Evolutionary conservation across 306 rosid genomes (phyloP).

Genomic region (Fagus crenata): DNA sequence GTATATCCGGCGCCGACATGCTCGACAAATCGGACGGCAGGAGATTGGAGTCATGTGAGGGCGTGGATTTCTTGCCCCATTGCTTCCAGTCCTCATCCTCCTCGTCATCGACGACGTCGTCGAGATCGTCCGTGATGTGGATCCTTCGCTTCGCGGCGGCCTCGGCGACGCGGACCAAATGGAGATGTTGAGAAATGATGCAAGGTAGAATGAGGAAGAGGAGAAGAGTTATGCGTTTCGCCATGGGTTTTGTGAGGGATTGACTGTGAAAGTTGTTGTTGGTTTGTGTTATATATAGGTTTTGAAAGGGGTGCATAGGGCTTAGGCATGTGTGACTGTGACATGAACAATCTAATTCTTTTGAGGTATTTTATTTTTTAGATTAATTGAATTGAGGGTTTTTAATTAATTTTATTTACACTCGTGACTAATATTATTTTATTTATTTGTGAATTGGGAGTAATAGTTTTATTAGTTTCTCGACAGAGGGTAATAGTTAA

Average conservation of each 20-base stretch:
- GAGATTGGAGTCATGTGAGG: constrained; percentile 33
- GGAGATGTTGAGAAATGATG: constrained; percentile 23
- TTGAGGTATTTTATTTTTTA: not conserved
- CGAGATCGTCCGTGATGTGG: constrained; percentile 82
- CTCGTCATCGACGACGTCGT: constrained; percentile 81
- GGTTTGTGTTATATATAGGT: constrained; percentile 6
- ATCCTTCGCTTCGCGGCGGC: constrained; percentile 58
- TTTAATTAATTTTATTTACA: no score
- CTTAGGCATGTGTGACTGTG: not conserved
- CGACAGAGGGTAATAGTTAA: no score
- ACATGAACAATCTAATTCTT: not conserved
- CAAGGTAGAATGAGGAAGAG: constrained; percentile 29
- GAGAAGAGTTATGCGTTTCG: constrained; percentile 19
- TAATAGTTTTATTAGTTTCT: no score
- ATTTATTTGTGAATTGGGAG: no score
- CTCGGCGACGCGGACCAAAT: constrained; percentile 35
- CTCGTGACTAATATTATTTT: no score
- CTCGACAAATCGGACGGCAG: constrained; percentile 57
- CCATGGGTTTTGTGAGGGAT: constrained; percentile 29
- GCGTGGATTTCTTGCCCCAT: constrained; percentile 74
- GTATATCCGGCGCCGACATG: constrained; percentile 70
- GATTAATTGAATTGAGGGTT: no score
- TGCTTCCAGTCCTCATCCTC: constrained; percentile 86
- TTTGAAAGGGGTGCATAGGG: not conserved
- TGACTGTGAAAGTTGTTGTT: no score